Percentiles rank a stretch among this genome's conserved stretches.
Evolutionary conservation across 2,329 filamentous ascomycete species (phyloP).

Genomic region (Neonectria punicea): DNA sequence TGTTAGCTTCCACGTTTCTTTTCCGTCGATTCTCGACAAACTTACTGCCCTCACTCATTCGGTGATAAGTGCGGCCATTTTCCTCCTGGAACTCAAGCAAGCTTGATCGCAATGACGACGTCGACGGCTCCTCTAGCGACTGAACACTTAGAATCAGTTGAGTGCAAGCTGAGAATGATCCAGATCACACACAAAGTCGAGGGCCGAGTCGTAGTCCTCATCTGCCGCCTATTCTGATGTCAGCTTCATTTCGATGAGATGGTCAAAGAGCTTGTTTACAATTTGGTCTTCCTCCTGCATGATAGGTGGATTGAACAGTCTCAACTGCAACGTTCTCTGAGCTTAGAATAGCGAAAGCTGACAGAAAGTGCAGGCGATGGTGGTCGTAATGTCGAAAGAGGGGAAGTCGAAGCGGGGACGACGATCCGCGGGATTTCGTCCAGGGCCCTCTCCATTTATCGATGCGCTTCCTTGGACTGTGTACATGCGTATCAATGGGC

Average conservation of each 20-base stretch:
- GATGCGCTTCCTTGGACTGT: background rate
- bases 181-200: background rate
- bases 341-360: background rate
- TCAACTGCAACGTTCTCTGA: background rate
- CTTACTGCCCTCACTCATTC: constrained; percentile 2
- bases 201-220: background rate
- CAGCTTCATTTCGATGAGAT: background rate
- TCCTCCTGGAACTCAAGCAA: background rate
- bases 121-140: background rate
- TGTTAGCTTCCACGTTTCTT: background rate
- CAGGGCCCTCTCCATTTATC: background rate
- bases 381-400: background rate
- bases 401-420: background rate
- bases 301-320: background rate
- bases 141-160: background rate
- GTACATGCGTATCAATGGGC: background rate
- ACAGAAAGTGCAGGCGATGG: background rate
- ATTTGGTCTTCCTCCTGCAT: background rate
- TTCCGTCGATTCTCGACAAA: background rate
- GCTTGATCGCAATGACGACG: background rate
- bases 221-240: background rate
- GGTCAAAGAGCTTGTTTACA: background rate
- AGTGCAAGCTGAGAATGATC: background rate
- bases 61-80: background rate
- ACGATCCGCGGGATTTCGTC: background rate